phyloP scores from a whole-genome alignment of 1,139 yeast genomes.

The Blastobotrys malaysiensis region DNA sequence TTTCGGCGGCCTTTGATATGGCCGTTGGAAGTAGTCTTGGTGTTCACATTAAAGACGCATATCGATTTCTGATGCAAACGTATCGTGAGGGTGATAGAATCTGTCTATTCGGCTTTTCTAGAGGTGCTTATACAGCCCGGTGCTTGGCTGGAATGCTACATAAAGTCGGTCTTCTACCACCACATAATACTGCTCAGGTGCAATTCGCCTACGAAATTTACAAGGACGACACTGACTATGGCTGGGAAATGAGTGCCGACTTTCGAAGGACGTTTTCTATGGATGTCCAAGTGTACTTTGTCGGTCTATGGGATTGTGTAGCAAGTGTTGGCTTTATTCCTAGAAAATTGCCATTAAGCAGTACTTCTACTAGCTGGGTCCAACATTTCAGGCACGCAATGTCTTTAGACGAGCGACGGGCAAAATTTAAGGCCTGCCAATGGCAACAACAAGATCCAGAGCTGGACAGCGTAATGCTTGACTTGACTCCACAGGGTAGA shows the following conservation, averaged over 20 bases:
- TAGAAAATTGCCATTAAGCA: slow-evolving; percentile 35
- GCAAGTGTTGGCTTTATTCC: slow-evolving; percentile 36
- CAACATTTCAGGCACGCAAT: slow-evolving; percentile 38
- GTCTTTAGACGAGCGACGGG: slow-evolving; percentile 37
- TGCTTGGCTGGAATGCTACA: slow-evolving; percentile 39
- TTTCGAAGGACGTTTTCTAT: slow-evolving; percentile 12
- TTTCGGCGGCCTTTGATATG: slow-evolving; percentile 27
- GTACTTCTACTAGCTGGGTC: slow-evolving; percentile 32
- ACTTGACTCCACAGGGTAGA: neutral
- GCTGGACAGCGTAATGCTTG: neutral
- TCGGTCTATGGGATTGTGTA: slow-evolving; percentile 41
- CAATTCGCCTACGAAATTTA: slow-evolving; percentile 14
- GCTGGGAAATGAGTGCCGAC: slow-evolving; percentile 9
- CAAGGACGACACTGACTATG: slow-evolving; percentile 10
- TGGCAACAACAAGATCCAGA: slow-evolving; percentile 8
- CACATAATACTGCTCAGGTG: slow-evolving; percentile 11
- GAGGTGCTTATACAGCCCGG: slow-evolving; percentile 39
- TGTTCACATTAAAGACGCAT: slow-evolving; percentile 36
- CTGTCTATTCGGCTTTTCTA: slow-evolving; percentile 37
- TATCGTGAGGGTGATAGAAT: slow-evolving; percentile 34
- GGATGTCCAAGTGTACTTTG: slow-evolving; percentile 29
- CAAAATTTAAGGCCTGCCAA: slow-evolving; percentile 13
- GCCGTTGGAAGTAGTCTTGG: slow-evolving; percentile 34
- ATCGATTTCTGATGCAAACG: slow-evolving; percentile 31
- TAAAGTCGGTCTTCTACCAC: slow-evolving; percentile 12